These are phyloP conservation scores for Aquilaria agallochum DNA, from an alignment of 441 rosid species.

Conservation along the genomic window DNA sequence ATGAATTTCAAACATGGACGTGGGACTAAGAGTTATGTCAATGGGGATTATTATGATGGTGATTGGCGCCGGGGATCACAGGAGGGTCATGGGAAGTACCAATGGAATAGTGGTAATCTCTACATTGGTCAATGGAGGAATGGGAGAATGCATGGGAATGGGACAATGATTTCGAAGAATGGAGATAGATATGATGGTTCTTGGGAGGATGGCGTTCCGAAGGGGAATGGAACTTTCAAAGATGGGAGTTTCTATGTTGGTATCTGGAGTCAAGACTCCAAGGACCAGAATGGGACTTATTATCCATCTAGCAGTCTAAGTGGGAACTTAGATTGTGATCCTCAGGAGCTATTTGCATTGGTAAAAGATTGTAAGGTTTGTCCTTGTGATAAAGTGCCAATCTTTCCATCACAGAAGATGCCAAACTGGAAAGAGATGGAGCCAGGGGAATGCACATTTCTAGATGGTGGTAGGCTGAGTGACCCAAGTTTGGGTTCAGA, in stretches of 20 bases:
- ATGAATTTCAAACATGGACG: constrained; percentile 88
- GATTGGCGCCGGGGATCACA: constrained; percentile 85
- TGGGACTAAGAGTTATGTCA: constrained; percentile 58
- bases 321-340: constrained; percentile 68
- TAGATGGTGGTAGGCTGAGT: constrained; percentile 52
- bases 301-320: constrained; percentile 54
- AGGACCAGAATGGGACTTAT: constrained; percentile 74
- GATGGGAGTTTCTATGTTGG: constrained; percentile 90
- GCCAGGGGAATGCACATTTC: constrained; percentile 17
- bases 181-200: constrained; percentile 89
- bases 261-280: constrained; percentile 81
- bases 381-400: constrained; percentile 51
- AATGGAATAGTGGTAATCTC: constrained; percentile 75
- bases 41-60: constrained; percentile 83
- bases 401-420: constrained; percentile 83
- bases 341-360: constrained; percentile 52
- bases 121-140: constrained; percentile 84
- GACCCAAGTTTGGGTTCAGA: constrained; percentile 25
- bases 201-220: constrained; percentile 91
- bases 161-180: constrained; percentile 74
- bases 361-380: constrained; percentile 54
- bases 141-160: constrained; percentile 74
- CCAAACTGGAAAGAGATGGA: constrained; percentile 41
- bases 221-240: constrained; percentile 78
- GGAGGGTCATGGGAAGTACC: constrained; percentile 91